Percentiles rank a stretch among this genome's conserved stretches.
Evolutionary conservation across 2,329 filamentous ascomycete species (phyloP).

Genomic region (Aspergillus caelatus): DNA sequence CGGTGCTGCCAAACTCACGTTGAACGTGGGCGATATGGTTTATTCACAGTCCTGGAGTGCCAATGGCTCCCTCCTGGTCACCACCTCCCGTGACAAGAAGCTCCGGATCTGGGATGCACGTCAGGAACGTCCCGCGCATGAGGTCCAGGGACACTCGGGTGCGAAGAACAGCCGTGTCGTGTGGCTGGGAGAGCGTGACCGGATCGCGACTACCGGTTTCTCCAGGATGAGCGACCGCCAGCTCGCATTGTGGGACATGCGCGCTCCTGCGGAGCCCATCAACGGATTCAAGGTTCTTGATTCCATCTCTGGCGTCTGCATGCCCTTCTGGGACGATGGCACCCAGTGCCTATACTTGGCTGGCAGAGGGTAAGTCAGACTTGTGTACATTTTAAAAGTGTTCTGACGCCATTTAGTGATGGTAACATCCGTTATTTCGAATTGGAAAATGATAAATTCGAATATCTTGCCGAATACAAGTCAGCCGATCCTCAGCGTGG

Average conservation of each 20-base stretch:
- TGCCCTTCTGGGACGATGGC: conserved; percentile 99
- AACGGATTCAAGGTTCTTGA: conserved; percentile 89
- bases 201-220: conserved; percentile 95
- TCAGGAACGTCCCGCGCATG: conserved; percentile 84
- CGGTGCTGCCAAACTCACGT: conserved; percentile 70
- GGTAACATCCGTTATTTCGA: conserved; percentile 99
- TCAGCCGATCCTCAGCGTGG: conserved; percentile 94
- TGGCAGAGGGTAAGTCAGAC: conserved; percentile 78
- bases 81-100: conserved; percentile 97
- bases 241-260: conserved; percentile 91
- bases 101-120: conserved; percentile 96
- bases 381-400: background rate
- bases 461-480: conserved; percentile 96
- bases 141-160: conserved; percentile 81
- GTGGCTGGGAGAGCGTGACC: conserved; percentile 96
- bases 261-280: conserved; percentile 76
- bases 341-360: conserved; percentile 94
- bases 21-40: conserved; percentile 89
- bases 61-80: conserved; percentile 81
- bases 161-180: conserved; percentile 97
- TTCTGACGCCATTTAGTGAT: conserved; percentile 61
- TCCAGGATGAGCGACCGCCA: conserved; percentile 98
- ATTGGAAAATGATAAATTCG: conserved; percentile 98
- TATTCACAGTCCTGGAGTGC: conserved; percentile 97
- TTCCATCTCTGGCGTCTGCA: conserved; percentile 95